phyloP scores from a whole-genome alignment of 164 flowering plant species.

The Hamamelis virginiana region DNA sequence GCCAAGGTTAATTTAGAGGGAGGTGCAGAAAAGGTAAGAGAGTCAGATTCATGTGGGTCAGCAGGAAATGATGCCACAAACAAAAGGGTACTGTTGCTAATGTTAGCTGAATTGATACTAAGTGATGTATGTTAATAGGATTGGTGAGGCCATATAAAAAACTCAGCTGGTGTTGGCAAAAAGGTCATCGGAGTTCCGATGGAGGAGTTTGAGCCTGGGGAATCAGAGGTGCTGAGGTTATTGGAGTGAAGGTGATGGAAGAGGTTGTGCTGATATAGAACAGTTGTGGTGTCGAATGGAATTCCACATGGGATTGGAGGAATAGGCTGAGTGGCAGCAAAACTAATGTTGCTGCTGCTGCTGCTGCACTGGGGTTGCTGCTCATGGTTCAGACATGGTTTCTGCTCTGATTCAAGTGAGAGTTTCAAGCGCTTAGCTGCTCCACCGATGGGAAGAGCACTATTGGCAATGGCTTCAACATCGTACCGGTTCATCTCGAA shows the following conservation, averaged over 20 bases:
- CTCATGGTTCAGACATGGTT: conserved; percentile 22
- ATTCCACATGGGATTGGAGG: conserved; percentile 40
- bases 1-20: background rate
- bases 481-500: conserved; percentile 84
- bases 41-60: conserved; percentile 16
- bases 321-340: conserved; percentile 28
- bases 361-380: conserved; percentile 33
- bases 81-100: conserved; percentile 13
- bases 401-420: conserved; percentile 51
- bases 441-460: conserved; percentile 79
- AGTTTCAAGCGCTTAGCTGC: conserved; percentile 69
- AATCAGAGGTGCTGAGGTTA: conserved; percentile 9
- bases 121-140: conserved; percentile 23
- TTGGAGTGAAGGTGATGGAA: conserved; percentile 37
- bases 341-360: conserved; percentile 40
- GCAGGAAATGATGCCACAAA: conserved; percentile 3
- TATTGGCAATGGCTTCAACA: conserved; percentile 70
- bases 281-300: conserved; percentile 37
- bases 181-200: conserved; percentile 16
- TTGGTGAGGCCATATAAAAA: conserved; percentile 58
- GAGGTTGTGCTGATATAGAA: conserved; percentile 47
- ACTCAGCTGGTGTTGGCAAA: conserved; percentile 40
- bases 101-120: conserved; percentile 17
- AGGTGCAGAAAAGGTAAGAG: background rate
- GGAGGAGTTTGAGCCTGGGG: conserved; percentile 21